phyloP scores from a whole-genome alignment of 2,329 filamentous ascomycete genomes.

The Aureobasidium sp. region DNA sequence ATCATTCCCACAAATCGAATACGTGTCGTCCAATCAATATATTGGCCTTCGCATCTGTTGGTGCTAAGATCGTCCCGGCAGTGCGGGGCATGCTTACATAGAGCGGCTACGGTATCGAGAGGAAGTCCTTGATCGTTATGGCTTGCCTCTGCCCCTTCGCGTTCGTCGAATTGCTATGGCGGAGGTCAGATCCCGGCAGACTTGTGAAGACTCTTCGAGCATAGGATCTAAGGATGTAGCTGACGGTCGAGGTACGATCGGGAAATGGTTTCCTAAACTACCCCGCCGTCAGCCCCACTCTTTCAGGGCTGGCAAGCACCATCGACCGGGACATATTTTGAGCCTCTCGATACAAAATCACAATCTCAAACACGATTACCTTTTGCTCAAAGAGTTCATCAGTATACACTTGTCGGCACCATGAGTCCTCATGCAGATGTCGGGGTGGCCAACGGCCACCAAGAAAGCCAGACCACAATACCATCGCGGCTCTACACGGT shows the following conservation, averaged over 20 bases:
- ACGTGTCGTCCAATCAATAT: too few species aligned
- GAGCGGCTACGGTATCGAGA: too few species aligned
- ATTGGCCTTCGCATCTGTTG: too few species aligned
- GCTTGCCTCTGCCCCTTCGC: neutral
- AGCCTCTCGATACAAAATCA: neutral
- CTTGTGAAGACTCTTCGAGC: neutral
- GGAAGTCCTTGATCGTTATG: neutral
- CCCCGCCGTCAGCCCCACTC: neutral
- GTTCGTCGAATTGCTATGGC: too few species aligned
- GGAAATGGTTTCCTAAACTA: neutral
- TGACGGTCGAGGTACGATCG: neutral
- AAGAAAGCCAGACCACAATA: neutral
- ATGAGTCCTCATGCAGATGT: neutral
- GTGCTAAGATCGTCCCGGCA: too few species aligned
- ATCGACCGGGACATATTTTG: too few species aligned
- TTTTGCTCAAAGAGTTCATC: neutral
- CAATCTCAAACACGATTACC: neutral
- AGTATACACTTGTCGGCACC: neutral
- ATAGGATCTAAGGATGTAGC: neutral
- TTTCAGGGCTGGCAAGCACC: neutral
- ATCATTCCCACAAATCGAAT: too few species aligned
- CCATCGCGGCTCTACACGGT: neutral
- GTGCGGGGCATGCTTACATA: too few species aligned
- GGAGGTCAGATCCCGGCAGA: neutral
- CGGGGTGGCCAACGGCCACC: neutral